Evolutionary conservation across 305 asterid genomes (phyloP), one percentile per base, ranked within the genome.

Genomic region (Solanum aculeatissimum): DNA sequence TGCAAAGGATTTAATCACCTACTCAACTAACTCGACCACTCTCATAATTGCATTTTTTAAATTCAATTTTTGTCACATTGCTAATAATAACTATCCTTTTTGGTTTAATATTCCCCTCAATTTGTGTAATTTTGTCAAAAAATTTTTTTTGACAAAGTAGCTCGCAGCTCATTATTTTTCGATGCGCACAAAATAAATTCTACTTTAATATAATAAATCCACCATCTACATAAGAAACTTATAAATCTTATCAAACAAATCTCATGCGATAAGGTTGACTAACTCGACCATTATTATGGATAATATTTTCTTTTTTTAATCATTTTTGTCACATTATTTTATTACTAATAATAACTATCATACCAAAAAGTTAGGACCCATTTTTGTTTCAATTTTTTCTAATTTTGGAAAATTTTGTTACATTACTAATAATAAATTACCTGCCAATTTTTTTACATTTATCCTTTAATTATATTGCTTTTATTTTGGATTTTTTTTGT

Each of bases 151-250:
- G 0, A 43, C 49, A 10, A 10, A 0, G 43, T 1, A 40, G 9
- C 43, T 40, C 43, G 9, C 43, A 40, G 6, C 6, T 35, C 0
- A 35, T 35, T 35, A 4, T 35, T 35, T 35, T 35, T 35, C 0
- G 4, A 35, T 32, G 6, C 18, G 1, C 9, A 51, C 57, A 51
- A 51, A 2, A 7, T 51, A 15, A 51, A 51, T 51, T 15, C 4
- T 15, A 2, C 2, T 51, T 51, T 5, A 51, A 0, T 29, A 0
- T 0, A 27, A 27, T 63, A 7, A 7, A 2, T 7, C 6, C 2
- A 0, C 43, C 29, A 27, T 29, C 0, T 2, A 29, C 2, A 1
- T 0, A 23, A 4, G 1, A 60, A 0, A 60, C 12, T 1, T 7
- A 25, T 62, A 25, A 25, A 63, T 7, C 0, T 7, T 3, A 35